Percentiles rank a stretch among this genome's conserved stretches.
phyloP scores from a whole-genome alignment of 192 early-diverging fungal genomes.

The Coemansia sp. region DNA sequence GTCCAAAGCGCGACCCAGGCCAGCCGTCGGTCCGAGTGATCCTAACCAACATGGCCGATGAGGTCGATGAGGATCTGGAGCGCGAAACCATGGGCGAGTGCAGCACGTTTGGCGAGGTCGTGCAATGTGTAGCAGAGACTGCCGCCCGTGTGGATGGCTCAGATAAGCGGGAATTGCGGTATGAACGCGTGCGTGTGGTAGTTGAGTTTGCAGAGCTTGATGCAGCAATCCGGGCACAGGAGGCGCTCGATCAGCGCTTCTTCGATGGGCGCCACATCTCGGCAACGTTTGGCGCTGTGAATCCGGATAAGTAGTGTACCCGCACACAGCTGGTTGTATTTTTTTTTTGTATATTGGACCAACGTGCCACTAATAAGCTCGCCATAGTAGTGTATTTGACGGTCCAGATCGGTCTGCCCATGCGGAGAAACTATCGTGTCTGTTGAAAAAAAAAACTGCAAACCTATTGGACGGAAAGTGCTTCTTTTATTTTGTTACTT shows the following conservation, averaged over 20 bases:
- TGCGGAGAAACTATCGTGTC: no score
- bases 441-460: no score
- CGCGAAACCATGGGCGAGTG: constrained; percentile 39
- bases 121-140: constrained; percentile 12
- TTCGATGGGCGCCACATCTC: constrained; percentile 45
- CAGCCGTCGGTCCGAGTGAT: constrained; percentile 21
- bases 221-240: constrained; percentile 24
- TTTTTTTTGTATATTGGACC: background rate
- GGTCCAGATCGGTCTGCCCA: background rate
- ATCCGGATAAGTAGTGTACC: background rate
- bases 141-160: background rate
- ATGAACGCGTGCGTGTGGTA: constrained; percentile 24
- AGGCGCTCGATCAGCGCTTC: constrained; percentile 33
- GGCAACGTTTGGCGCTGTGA: constrained; percentile 15
- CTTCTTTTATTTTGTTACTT: background rate
- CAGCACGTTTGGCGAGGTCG: constrained; percentile 30
- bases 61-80: constrained; percentile 33
- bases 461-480: background rate
- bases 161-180: constrained; percentile 2
- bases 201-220: constrained; percentile 36
- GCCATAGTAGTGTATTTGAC: no score
- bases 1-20: constrained; percentile 6
- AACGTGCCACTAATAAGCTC: no score
- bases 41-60: constrained; percentile 44
- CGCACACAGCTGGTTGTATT: background rate